A percentile compares a stretch with the other conserved stretches of the same genome.
Conservation (phyloP, 352 stramenopile genomes). For the Lagenidium giganteum region DNA sequence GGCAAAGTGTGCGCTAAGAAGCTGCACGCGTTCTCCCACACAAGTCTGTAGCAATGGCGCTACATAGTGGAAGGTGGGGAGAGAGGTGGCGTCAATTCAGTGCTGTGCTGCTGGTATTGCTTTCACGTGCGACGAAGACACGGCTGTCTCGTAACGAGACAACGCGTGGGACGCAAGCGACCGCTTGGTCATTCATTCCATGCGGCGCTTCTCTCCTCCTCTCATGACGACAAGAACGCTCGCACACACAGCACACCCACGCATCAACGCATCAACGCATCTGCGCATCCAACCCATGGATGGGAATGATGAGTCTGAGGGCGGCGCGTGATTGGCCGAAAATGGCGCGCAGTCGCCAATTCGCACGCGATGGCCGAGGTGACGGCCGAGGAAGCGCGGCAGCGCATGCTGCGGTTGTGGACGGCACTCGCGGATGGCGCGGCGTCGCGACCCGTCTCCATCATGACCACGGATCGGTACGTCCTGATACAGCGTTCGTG, state of each 20-base stretch:
- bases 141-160: too few relatives aligned
- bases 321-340: constrained; percentile 2
- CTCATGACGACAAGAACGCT: too few relatives aligned
- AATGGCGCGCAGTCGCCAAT: constrained; percentile 8
- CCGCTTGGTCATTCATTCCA: too few relatives aligned
- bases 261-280: too few relatives aligned
- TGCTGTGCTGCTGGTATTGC: constrained; percentile 1
- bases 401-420: constrained; percentile 63
- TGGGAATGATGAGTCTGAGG: too few relatives aligned
- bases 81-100: not conserved
- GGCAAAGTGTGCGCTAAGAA: constrained; percentile 73
- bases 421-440: constrained; percentile 15
- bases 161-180: too few relatives aligned
- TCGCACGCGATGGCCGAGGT: constrained; percentile 13
- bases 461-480: constrained; percentile 51
- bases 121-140: too few relatives aligned
- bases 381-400: constrained; percentile 31
- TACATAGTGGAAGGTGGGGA: too few relatives aligned
- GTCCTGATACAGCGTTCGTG: not conserved
- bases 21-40: constrained; percentile 80
- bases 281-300: too few relatives aligned
- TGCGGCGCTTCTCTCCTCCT: too few relatives aligned
- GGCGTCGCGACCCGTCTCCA: constrained; percentile 14
- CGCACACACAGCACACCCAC: too few relatives aligned
- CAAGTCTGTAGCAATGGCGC: constrained; percentile 37